Base-by-base conservation (phyloP, 306 rosid species). In the Pterocarpus santalinus region DNA sequence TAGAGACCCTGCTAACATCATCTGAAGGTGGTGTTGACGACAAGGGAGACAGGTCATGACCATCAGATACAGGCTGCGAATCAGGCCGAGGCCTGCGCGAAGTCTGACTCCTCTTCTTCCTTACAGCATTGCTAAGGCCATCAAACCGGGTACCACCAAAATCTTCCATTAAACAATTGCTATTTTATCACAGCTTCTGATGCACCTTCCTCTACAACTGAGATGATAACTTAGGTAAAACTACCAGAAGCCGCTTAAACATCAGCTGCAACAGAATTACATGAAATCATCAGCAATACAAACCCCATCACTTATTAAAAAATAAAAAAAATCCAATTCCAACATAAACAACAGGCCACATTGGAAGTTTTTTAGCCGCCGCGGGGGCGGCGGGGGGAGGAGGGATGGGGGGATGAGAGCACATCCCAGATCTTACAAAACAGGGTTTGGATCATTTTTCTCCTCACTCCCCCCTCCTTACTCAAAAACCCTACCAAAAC, bases 61-160 rank as follows among this genome's bases (percentile, higher is more conserved):
- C 82, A 81, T 91, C 94, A 5, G 72, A 68, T 34, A 72, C 36
- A 66, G 87, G 84, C 14, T 80, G 90, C n/a, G 92, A 91, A 53
- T 90, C 94, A 35, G 91, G 90, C 13, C 89, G 86, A 76, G 91
- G 94, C 58, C 92, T 88, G 61, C 94, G 92, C 46, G 73, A 88
- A 22, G 89, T 82, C 60, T 85, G 97, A 79, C 89, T 90, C 87
- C 97, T 92, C 79, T 86, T 92, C 89, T 74, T 88, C 86, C 89
- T 90, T 47, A 90, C 83, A 49, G 91, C 80, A 79, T 71, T 81
- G 86, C 78, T 63, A 43, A 86, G 85, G 56, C 88, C 82, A 60
- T 85, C 86, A 73, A 85, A 78, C 75, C 81, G 65, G 74, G 79
- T 44, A 34, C 75, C 67, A 13, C 83, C 70, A 43, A 78, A 72